Percentiles rank a stretch among this genome's conserved stretches.
Evolutionary conservation across 2,329 filamentous ascomycete genomes (phyloP).

Genomic region (Sporothrix protearum): DNA sequence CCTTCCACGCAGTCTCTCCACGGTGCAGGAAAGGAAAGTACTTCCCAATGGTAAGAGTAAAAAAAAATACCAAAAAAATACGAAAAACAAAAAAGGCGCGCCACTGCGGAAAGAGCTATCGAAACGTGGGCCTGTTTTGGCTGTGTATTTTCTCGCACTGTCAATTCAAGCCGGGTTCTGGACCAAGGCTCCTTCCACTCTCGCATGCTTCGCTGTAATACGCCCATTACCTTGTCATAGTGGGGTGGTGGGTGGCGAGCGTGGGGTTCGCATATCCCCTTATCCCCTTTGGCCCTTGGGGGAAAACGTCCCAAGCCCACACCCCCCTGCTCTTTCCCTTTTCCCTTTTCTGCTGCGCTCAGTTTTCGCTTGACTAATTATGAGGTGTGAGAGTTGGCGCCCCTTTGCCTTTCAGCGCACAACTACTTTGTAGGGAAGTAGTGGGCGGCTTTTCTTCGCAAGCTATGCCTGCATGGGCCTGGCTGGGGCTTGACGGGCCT

Average conservation of each 20-base stretch:
- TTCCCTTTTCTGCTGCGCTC: background rate
- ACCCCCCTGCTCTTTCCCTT: background rate
- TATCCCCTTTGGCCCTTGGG: background rate
- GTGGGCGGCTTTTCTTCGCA: background rate
- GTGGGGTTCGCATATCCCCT: constrained; percentile 15
- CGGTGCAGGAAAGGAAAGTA: background rate
- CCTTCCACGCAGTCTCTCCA: background rate
- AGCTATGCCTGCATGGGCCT: background rate
- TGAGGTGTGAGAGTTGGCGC: background rate
- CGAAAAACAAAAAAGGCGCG: background rate
- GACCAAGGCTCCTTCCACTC: background rate
- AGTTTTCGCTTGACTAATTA: constrained; percentile 14
- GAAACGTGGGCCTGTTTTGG: background rate
- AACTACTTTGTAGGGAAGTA: background rate
- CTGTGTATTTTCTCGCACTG: background rate
- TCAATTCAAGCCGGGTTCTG: constrained; percentile 12
- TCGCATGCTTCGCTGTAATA: constrained; percentile 6
- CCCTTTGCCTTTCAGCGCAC: background rate
- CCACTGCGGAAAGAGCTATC: background rate
- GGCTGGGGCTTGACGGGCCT: background rate
- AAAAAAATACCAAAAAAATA: background rate
- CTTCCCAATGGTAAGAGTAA: background rate
- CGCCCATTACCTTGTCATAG: background rate
- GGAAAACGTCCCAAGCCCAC: background rate
- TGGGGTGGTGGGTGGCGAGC: constrained; percentile 20